phyloP scores from a whole-genome alignment of 2,329 filamentous ascomycete genomes.

The Aspergillus versicolor region DNA sequence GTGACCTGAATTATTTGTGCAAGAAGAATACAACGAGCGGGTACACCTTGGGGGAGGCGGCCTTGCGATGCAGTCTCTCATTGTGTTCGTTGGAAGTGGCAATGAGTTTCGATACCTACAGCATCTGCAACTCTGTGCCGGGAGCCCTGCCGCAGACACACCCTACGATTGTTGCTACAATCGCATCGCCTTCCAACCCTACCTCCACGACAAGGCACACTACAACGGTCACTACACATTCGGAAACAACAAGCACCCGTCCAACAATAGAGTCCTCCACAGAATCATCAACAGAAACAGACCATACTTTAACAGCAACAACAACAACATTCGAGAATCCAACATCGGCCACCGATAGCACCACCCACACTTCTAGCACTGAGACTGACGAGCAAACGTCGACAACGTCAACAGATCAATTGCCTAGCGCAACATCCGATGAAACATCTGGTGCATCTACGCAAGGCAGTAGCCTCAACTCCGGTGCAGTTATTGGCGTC shows the following conservation, averaged over 20 bases:
- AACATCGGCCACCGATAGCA: constrained; percentile 13
- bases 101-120: constrained; percentile 46
- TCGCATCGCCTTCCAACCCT: constrained; percentile 18
- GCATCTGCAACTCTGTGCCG: constrained; percentile 55
- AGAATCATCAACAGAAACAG: not conserved
- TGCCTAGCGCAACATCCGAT: constrained; percentile 12
- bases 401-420: not conserved
- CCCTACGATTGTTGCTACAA: constrained; percentile 38
- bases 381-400: constrained; percentile 11
- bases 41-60: constrained; percentile 71
- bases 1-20: constrained; percentile 65
- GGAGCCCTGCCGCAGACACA: constrained; percentile 36
- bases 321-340: constrained; percentile 19
- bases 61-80: constrained; percentile 64
- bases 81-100: constrained; percentile 53
- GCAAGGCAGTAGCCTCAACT: constrained; percentile 21
- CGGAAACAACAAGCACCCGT: not conserved
- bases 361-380: not conserved
- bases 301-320: constrained; percentile 8
- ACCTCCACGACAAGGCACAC: constrained; percentile 4
- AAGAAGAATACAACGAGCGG: constrained; percentile 57
- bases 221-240: constrained; percentile 5
- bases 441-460: constrained; percentile 8
- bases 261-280: not conserved
- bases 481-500: constrained; percentile 36